Evolutionary conservation across 2,329 filamentous ascomycete genomes (phyloP).

Genomic region (Chrysoporthe deuterocubensis): DNA sequence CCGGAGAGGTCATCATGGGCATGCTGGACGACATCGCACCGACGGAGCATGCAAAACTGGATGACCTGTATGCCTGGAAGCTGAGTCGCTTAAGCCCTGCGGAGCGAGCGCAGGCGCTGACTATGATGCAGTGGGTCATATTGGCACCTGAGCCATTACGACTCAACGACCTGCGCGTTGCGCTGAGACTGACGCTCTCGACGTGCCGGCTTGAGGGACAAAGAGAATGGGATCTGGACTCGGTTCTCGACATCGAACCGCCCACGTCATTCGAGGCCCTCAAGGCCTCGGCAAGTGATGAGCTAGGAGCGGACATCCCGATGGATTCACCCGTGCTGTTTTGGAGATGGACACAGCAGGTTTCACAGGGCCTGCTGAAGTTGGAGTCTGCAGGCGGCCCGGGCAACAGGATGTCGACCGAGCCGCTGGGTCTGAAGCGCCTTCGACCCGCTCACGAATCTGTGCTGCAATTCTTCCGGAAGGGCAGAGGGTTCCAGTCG

Average conservation of each 20-base stretch:
- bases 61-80: slow-evolving; percentile 43
- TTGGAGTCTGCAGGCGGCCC: slow-evolving; percentile 14
- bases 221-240: slow-evolving; percentile 28
- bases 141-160: slow-evolving; percentile 39
- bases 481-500: slow-evolving; percentile 38
- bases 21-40: slow-evolving; percentile 29
- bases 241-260: slow-evolving; percentile 34
- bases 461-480: slow-evolving; percentile 40
- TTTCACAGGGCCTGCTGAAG: slow-evolving; percentile 23
- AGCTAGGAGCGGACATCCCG: not conserved
- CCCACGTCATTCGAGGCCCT: slow-evolving; percentile 36
- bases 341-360: slow-evolving; percentile 17
- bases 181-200: slow-evolving; percentile 36
- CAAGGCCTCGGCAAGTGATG: slow-evolving; percentile 27
- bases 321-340: slow-evolving; percentile 20
- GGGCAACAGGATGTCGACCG: slow-evolving; percentile 14
- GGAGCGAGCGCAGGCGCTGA: slow-evolving; percentile 37
- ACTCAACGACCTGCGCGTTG: slow-evolving; percentile 39
- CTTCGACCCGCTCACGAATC: slow-evolving; percentile 39
- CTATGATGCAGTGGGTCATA: slow-evolving; percentile 42
- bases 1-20: slow-evolving; percentile 36
- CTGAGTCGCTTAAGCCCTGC: slow-evolving; percentile 36
- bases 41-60: slow-evolving; percentile 25
- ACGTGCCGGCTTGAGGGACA: not conserved
- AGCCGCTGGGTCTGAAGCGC: slow-evolving; percentile 37